Evolutionary conservation across 2,329 filamentous ascomycete species (phyloP), one percentile per base, ranked within the genome.

Genomic region (Fusarium marasasianum): DNA sequence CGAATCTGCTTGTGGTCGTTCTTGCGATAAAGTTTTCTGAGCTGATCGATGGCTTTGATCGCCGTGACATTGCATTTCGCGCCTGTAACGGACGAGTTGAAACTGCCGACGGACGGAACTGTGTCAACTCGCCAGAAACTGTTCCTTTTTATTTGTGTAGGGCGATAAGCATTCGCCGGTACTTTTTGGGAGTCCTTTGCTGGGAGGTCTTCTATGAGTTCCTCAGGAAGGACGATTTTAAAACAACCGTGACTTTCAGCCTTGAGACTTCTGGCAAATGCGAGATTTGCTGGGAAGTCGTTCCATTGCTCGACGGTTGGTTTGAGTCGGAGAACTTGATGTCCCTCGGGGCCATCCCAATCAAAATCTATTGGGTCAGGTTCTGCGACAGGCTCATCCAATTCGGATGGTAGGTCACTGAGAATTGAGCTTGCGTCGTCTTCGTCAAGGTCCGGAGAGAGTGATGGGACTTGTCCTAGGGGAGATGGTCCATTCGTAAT

Each of bases 61-160:
- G 80, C 75, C 14, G 74, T 76, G 9, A 75, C 75, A 9, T 72
- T 74, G 55, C 73, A 79, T 9, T 79, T 76, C 24, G 76, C 53
- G 18, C 75, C 77, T 9, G 73, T 63, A 9, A 76, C 65, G 3
- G 73, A 69, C 22, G 80, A 78, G 14, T 78, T 72, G 55, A 83
- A 84, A 24, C 75, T 74, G 50, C 81, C 81, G 29, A 81, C 78
- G 7, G 81, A 79, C 6, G 74, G 71, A 14, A 82, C 77, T 4
- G 82, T 83, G 66, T 78, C 79, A 24, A 84, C 81, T 53, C 80
- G 78, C 82, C 82, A 84, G 63, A 81, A 82, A 9, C 76, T 79
- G 59, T 81, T 81, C 56, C 79, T 80, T 43, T 81, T 79, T 15
- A 82, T 79, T 61, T 81, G 80, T 33, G 74, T 80, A 35, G 81